These are phyloP conservation scores for Venturiaceae sp. DNA, from an alignment of 2,329 filamentous ascomycete genomes.

Conservation along the genomic window DNA sequence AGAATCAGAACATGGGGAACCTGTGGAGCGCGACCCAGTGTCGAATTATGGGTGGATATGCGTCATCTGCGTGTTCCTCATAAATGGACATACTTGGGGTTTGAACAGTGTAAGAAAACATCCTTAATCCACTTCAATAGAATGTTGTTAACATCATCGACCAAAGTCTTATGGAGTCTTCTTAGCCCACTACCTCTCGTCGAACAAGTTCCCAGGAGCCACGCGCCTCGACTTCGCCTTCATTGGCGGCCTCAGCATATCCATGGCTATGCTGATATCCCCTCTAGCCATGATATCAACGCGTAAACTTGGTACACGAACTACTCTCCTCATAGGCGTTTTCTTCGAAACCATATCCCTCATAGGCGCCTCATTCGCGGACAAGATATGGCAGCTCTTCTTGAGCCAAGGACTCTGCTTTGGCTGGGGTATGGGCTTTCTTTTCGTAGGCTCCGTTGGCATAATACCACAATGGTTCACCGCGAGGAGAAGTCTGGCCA, in stretches of 20 bases:
- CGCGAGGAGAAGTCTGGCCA: constrained; percentile 57
- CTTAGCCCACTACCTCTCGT: constrained; percentile 64
- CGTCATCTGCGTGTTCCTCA: constrained; percentile 30
- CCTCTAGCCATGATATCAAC: constrained; percentile 56
- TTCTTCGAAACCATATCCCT: constrained; percentile 8
- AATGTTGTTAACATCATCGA: constrained; percentile 18
- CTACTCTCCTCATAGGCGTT: constrained; percentile 55
- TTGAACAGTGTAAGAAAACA: constrained; percentile 41
- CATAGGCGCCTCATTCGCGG: constrained; percentile 8
- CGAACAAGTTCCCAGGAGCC: constrained; percentile 52
- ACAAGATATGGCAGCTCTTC: constrained; percentile 56
- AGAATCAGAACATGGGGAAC: background rate
- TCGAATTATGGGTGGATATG: constrained; percentile 24
- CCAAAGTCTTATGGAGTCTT: constrained; percentile 55
- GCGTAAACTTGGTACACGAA: constrained; percentile 52
- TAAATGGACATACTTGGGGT: constrained; percentile 67
- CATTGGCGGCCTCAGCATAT: constrained; percentile 62
- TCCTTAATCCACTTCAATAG: background rate
- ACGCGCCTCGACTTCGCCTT: constrained; percentile 63
- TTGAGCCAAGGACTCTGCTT: constrained; percentile 67
- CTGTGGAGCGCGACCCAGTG: background rate
- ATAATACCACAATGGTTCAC: constrained; percentile 69
- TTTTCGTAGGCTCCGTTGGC: constrained; percentile 60
- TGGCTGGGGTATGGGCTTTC: constrained; percentile 68
- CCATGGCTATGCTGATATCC: constrained; percentile 56